A percentile compares a stretch with the other conserved stretches of the same genome.
phyloP scores from a whole-genome alignment of 371 early-diverging fungal genomes.

The Actinomucor elegans region DNA sequence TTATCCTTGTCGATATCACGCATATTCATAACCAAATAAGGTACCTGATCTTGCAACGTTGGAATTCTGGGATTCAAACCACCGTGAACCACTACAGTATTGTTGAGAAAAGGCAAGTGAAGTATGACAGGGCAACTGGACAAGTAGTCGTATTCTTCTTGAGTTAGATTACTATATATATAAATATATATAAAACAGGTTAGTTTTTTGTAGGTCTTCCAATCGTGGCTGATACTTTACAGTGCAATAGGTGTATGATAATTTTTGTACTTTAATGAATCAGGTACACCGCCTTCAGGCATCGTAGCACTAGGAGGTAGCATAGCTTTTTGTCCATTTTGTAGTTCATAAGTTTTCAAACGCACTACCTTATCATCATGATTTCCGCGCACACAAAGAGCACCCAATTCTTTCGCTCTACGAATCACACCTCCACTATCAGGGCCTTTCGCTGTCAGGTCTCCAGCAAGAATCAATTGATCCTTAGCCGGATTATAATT shows the following conservation, averaged over 20 bases:
- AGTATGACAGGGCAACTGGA: conserved; percentile 60
- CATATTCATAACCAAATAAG: conserved; percentile 61
- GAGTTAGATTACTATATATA: conserved; percentile 36
- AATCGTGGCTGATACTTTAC: conserved; percentile 17
- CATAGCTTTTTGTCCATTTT: conserved; percentile 29
- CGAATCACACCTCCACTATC: conserved; percentile 64
- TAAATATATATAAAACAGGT: not conserved
- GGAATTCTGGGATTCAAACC: conserved; percentile 60
- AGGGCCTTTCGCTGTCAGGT: conserved; percentile 71
- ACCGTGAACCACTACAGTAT: conserved; percentile 66
- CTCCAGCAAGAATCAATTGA: conserved; percentile 68
- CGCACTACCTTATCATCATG: conserved; percentile 74
- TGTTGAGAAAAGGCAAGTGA: conserved; percentile 50
- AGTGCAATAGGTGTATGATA: conserved; percentile 43
- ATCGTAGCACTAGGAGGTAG: conserved; percentile 20
- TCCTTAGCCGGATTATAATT: conserved; percentile 45
- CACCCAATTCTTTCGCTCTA: conserved; percentile 49
- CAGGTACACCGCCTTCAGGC: conserved; percentile 39
- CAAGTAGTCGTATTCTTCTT: conserved; percentile 59
- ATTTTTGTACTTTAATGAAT: conserved; percentile 40
- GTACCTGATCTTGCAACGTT: conserved; percentile 26
- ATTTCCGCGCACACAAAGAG: conserved; percentile 74
- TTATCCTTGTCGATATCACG: conserved; percentile 53
- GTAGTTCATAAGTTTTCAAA: conserved; percentile 52
- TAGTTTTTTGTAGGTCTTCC: not conserved